Evolutionary conservation across 768 basidiomycete genomes (phyloP), one percentile per base, ranked within the genome.

Genomic region (Tubosaeta sp.): DNA sequence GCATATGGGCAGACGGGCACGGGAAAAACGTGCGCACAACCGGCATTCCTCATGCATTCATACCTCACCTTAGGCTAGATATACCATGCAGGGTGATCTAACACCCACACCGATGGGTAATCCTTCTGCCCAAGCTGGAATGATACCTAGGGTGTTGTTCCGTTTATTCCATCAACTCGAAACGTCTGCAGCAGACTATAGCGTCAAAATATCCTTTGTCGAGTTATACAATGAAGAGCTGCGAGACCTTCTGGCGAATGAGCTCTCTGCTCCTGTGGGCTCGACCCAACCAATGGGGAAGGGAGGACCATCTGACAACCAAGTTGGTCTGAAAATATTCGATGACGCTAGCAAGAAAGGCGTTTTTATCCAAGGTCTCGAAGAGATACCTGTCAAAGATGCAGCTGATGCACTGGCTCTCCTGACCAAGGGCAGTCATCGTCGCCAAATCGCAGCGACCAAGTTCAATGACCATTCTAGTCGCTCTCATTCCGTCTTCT

Each of bases 1-100:
- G 95, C 95, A 5, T 99, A 99, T 65, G 97, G 97, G 2, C 97
- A 98, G 69, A 98, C 97, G 0, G 97, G 97, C 1, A 97, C 97
- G 0, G 97, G 97, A 19, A 99, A 99, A 74, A 98, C 97, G 92
- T 97, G 67, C 61, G 91, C 75, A 4, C 14, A 33, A 32, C 46
- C 26, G 9, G 41, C n/a, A 45, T 46, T 29, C 43, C 26, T 38
- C 46, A 17, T 52, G 19, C 43, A 16, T 43, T 48, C 1, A 38
- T 9, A 27, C 8, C 54, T 66, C 34, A 71, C 17, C n/a, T 31
- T n/a, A 26, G 43, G 12, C 35, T 59, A 90, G 86, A 41, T 88
- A 94, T 65, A 99, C 97, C 4, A 99, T 98, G 97, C 94, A 97
- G 71, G 97, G 97, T 14, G 94, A 99, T 65, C 73, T 97, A 22